A percentile compares a stretch with the other conserved stretches of the same genome.
phyloP scores from a whole-genome alignment of 2,329 filamentous ascomycete genomes.

The Ceratocystis variospora region DNA sequence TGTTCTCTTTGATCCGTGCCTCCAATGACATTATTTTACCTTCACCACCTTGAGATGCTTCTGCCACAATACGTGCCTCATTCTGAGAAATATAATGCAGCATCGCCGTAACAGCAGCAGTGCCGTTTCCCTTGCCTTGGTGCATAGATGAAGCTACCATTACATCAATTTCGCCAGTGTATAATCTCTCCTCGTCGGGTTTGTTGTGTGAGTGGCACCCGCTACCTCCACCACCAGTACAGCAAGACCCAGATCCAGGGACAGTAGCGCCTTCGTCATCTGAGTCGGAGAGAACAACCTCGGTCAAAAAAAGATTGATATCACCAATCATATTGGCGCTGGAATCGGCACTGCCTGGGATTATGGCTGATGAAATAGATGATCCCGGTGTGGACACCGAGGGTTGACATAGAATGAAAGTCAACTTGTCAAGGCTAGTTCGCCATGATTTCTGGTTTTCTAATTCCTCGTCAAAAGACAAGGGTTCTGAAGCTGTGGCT shows the following conservation, averaged over 20 bases:
- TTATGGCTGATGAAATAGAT: not conserved
- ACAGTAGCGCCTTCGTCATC: conserved; percentile 30
- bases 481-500: conserved; percentile 75
- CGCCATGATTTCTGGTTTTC: conserved; percentile 86
- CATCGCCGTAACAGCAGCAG: conserved; percentile 51
- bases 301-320: conserved; percentile 65
- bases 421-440: conserved; percentile 68
- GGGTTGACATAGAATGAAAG: conserved; percentile 66
- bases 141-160: conserved; percentile 57
- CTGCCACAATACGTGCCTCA: conserved; percentile 37
- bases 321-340: conserved; percentile 54
- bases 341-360: conserved; percentile 35
- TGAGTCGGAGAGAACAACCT: conserved; percentile 26
- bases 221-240: conserved; percentile 23
- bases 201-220: conserved; percentile 14
- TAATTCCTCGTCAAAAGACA: conserved; percentile 71
- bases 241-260: conserved; percentile 9
- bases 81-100: conserved; percentile 51
- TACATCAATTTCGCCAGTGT: conserved; percentile 65
- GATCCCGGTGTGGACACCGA: not conserved
- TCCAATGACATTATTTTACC: conserved; percentile 36
- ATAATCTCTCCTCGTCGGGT: conserved; percentile 21
- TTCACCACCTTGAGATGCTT: conserved; percentile 27
- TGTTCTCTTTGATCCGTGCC: conserved; percentile 45
- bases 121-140: conserved; percentile 51